phyloP scores from a whole-genome alignment of 108 stramenopile genomes.

The Thalassiosira profunda region DNA sequence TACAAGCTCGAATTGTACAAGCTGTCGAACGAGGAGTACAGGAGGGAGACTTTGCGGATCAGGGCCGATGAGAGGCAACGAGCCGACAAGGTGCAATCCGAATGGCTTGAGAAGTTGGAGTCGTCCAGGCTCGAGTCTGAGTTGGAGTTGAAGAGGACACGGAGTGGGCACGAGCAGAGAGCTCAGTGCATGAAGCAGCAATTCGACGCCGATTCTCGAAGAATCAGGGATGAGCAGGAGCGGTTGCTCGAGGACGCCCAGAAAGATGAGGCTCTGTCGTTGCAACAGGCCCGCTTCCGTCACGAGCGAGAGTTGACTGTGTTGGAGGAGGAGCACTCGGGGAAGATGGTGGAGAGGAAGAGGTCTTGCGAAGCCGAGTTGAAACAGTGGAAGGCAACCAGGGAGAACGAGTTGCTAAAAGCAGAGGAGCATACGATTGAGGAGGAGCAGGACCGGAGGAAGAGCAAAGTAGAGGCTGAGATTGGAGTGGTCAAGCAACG shows the following conservation, averaged over 20 bases:
- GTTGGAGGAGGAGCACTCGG: constrained; percentile 21
- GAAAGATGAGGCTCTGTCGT: background rate
- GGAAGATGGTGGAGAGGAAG: constrained; percentile 11
- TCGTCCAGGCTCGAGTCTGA: too few species aligned
- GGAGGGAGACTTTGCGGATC: constrained; percentile 8
- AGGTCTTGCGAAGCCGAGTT: constrained; percentile 5
- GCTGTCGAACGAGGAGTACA: constrained; percentile 16
- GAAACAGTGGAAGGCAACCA: constrained; percentile 19
- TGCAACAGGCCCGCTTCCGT: constrained; percentile 1
- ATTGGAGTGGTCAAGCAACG: constrained; percentile 19
- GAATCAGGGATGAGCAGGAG: constrained; percentile 17
- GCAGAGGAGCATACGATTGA: constrained; percentile 10
- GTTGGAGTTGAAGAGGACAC: constrained; percentile 13
- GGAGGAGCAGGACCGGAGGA: constrained; percentile 9
- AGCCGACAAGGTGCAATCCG: constrained; percentile 20
- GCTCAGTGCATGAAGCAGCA: constrained; percentile 15
- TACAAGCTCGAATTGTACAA: constrained; percentile 36
- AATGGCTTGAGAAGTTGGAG: constrained; percentile 30
- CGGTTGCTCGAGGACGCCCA: background rate
- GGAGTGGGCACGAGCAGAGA: constrained; percentile 15
- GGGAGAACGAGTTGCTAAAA: constrained; percentile 9
- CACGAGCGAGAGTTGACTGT: constrained; percentile 11
- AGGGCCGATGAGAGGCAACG: constrained; percentile 24
- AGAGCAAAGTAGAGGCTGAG: constrained; percentile 25
- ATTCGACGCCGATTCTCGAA: constrained; percentile 3